These are phyloP conservation scores for Sporothrix variecibatus DNA, from an alignment of 2,329 filamentous ascomycete genomes.

Conservation along the genomic window DNA sequence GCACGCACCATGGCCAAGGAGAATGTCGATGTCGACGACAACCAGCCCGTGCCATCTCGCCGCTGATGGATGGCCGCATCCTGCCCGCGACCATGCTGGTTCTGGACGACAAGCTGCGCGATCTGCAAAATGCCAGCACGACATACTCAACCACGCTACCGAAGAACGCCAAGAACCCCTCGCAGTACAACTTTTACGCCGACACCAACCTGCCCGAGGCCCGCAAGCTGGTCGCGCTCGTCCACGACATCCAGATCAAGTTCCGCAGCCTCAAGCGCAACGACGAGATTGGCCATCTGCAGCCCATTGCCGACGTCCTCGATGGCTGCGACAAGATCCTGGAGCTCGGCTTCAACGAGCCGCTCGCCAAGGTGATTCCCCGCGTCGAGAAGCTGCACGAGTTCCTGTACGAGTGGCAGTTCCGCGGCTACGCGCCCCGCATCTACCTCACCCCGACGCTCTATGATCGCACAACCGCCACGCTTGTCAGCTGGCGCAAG, in stretches of 20 bases:
- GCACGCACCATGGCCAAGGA: constrained; percentile 43
- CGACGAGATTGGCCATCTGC: constrained; percentile 71
- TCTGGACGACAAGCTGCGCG: constrained; percentile 60
- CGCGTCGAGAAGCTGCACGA: constrained; percentile 85
- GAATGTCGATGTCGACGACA: neutral
- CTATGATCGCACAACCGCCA: constrained; percentile 76
- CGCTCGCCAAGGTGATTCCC: constrained; percentile 81
- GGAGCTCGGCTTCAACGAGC: constrained; percentile 74
- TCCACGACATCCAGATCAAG: constrained; percentile 67
- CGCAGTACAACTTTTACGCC: constrained; percentile 83
- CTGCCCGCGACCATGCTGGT: constrained; percentile 67
- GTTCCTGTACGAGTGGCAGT: constrained; percentile 91
- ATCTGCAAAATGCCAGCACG: constrained; percentile 22
- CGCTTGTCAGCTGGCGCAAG: constrained; percentile 85
- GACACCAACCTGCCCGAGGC: constrained; percentile 76
- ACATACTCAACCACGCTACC: constrained; percentile 31
- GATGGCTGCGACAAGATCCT: constrained; percentile 73
- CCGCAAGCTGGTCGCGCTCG: constrained; percentile 69
- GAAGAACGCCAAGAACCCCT: constrained; percentile 32
- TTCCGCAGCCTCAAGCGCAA: constrained; percentile 71
- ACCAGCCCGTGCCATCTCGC: constrained; percentile 34
- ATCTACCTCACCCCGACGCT: constrained; percentile 69
- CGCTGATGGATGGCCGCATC: constrained; percentile 53
- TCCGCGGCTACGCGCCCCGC: constrained; percentile 78
- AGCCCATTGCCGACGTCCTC: constrained; percentile 75